Percentiles rank a stretch among this genome's conserved stretches.
Evolutionary conservation across 768 basidiomycete species (phyloP).

Genomic region (Gymnopilus junonius): DNA sequence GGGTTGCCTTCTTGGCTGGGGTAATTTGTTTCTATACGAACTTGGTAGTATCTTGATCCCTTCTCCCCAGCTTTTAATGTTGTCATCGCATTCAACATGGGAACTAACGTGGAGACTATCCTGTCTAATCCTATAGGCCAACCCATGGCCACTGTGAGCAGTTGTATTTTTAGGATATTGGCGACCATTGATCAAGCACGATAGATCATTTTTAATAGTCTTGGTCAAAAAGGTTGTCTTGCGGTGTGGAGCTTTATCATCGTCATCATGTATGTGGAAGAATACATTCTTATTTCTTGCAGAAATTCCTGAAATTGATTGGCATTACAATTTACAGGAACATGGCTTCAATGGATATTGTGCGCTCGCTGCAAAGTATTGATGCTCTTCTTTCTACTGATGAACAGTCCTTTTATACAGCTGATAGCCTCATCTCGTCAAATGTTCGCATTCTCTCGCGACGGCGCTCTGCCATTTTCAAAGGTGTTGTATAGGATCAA

Average conservation of each 20-base stretch:
- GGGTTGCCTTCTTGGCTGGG: conserved; percentile 59
- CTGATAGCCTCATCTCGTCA: conserved; percentile 44
- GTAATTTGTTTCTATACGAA: conserved; percentile 32
- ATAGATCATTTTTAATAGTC: conserved; percentile 49
- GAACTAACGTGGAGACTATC: conserved; percentile 37
- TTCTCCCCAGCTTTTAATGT: conserved; percentile 49
- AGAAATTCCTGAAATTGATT: neutral
- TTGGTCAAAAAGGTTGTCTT: conserved; percentile 36
- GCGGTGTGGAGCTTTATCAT: conserved; percentile 38
- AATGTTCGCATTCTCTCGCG: conserved; percentile 66
- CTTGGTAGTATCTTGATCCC: neutral
- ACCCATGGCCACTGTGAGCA: conserved; percentile 49
- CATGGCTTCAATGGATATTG: conserved; percentile 55
- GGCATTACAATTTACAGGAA: conserved; percentile 31
- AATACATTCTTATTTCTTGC: neutral
- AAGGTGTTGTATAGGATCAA: conserved; percentile 58
- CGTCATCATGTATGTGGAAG: conserved; percentile 35
- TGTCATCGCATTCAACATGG: conserved; percentile 62
- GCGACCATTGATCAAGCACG: neutral
- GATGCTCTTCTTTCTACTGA: neutral
- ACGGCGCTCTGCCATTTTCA: conserved; percentile 65
- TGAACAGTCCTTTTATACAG: conserved; percentile 8
- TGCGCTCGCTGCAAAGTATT: conserved; percentile 18
- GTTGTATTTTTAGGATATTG: neutral
- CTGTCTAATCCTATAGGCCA: conserved; percentile 43